Evolutionary conservation across 1,284 basidiomycete species (phyloP).

Genomic region (Tilletia caries): DNA sequence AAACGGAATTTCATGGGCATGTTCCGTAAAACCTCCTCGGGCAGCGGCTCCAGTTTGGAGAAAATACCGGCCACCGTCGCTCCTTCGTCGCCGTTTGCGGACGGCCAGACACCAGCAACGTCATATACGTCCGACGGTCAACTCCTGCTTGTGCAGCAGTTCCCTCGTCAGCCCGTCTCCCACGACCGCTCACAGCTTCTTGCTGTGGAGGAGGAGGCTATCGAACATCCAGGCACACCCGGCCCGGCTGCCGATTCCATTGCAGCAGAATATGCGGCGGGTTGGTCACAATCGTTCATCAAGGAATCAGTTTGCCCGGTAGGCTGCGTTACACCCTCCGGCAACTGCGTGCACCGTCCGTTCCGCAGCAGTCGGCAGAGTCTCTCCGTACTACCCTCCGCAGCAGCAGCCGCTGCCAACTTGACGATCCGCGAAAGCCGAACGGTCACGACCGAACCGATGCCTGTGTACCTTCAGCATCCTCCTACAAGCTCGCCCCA

Average conservation of each 20-base stretch:
- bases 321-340: background rate
- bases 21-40: background rate
- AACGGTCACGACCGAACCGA: conserved; percentile 22
- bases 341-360: background rate
- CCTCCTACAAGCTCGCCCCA: background rate
- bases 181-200: background rate
- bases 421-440: conserved; percentile 25
- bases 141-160: background rate
- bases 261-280: too few relatives aligned
- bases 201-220: background rate
- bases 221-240: too few relatives aligned
- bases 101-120: background rate
- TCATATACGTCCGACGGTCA: background rate
- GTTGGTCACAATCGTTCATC: background rate
- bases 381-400: background rate
- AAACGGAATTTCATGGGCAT: background rate
- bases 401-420: conserved; percentile 2
- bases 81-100: background rate
- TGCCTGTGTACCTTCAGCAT: background rate
- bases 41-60: background rate
- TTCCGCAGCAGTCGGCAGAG: background rate
- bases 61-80: background rate
- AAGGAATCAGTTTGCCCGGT: background rate
- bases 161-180: too few relatives aligned
- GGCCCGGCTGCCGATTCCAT: too few relatives aligned